phyloP scores from a whole-genome alignment of 306 rosid species.

The Malus fusca region DNA sequence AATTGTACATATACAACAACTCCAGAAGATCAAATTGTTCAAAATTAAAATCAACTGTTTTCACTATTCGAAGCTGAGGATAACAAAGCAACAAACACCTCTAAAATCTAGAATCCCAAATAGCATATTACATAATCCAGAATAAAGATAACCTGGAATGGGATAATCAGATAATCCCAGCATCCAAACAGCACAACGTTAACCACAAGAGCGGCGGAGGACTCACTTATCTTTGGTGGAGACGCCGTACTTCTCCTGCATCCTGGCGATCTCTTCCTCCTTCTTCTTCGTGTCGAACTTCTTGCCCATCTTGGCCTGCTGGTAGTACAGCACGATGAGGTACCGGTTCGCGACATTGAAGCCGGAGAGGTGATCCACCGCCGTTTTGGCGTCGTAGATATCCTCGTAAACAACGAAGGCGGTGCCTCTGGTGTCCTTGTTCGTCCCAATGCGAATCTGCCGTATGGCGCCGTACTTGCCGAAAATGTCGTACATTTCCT shows the following conservation, averaged over 20 bases:
- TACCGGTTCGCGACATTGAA: constrained; percentile 91
- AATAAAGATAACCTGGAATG: not conserved
- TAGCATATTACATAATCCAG: not conserved
- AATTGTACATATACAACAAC: constrained; percentile 38
- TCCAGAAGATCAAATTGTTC: not conserved
- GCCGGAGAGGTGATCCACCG: constrained; percentile 92
- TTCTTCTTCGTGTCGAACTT: constrained; percentile 86
- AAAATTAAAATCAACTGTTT: not conserved
- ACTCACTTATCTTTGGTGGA: constrained; percentile 78
- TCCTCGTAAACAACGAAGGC: constrained; percentile 98
- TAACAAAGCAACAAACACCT: not conserved
- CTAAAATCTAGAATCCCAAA: not conserved
- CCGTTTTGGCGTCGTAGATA: constrained; percentile 95
- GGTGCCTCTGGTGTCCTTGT: constrained; percentile 94
- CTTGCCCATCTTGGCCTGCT: constrained; percentile 96
- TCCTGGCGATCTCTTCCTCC: constrained; percentile 75
- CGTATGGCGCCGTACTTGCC: constrained; percentile 97
- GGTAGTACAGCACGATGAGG: constrained; percentile 84
- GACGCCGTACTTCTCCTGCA: constrained; percentile 91
- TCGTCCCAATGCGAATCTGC: constrained; percentile 86
- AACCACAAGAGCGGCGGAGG: not conserved
- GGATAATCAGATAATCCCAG: not conserved
- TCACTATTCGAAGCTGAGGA: not conserved
- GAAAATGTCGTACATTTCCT: constrained; percentile 97
- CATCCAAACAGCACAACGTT: not conserved